phyloP scores from a whole-genome alignment of 2,329 filamentous ascomycete species.

The Colletotrichum spaethianum region DNA sequence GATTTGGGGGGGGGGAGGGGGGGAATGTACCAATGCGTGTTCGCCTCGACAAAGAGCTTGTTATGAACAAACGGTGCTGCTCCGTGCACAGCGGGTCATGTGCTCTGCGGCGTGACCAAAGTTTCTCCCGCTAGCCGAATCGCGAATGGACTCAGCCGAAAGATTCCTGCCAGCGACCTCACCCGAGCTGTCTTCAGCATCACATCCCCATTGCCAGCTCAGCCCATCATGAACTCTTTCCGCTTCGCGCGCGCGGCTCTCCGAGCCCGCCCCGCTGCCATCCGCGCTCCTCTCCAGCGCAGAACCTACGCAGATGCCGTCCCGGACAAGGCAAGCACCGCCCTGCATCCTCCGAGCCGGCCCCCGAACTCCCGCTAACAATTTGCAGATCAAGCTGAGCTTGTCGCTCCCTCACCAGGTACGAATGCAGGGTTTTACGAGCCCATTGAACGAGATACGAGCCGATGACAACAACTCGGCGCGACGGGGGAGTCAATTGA shows the following conservation, averaged over 20 bases:
- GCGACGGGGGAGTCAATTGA: conserved; percentile 45
- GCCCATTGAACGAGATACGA: conserved; percentile 4
- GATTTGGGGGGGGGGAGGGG: too few relatives aligned
- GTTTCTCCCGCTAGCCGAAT: conserved; percentile 56
- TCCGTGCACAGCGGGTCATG: conserved; percentile 46
- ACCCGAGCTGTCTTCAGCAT: conserved; percentile 59
- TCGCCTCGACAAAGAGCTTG: not conserved
- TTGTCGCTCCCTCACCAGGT: conserved; percentile 98
- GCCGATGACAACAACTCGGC: conserved; percentile 18
- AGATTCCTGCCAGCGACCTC: conserved; percentile 64
- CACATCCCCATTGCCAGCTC: conserved; percentile 65
- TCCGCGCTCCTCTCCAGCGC: conserved; percentile 84
- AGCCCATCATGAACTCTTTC: conserved; percentile 89
- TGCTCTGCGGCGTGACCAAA: conserved; percentile 50
- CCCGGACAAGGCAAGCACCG: conserved; percentile 78
- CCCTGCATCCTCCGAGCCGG: conserved; percentile 44
- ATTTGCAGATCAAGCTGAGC: conserved; percentile 89
- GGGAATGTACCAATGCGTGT: not conserved
- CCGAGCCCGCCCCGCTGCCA: conserved; percentile 82
- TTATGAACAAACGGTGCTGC: not conserved
- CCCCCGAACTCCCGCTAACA: conserved; percentile 47
- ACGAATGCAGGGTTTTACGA: conserved; percentile 59
- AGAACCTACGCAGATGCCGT: conserved; percentile 93
- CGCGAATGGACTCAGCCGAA: conserved; percentile 57
- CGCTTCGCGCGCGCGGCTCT: conserved; percentile 92